A percentile compares a stretch with the other conserved stretches of the same genome.
phyloP scores from a whole-genome alignment of 257 asterid genomes.

The Nicotiana undulata region DNA sequence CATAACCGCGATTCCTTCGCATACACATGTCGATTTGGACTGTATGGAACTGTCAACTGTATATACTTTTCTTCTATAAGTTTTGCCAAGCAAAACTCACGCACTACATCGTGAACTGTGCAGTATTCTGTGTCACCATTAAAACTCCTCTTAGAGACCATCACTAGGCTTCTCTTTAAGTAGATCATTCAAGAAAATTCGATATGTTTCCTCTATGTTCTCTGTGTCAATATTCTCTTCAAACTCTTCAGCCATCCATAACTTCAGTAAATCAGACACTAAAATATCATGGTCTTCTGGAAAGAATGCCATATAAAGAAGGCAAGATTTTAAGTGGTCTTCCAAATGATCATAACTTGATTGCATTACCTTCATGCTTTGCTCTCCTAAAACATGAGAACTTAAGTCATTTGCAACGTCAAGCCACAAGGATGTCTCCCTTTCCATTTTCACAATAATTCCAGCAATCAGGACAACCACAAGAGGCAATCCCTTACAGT shows the following conservation, averaged over 20 bases:
- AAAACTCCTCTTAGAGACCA: neutral
- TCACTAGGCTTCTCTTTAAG: neutral
- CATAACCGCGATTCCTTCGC: neutral
- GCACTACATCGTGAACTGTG: neutral
- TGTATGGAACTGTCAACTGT: neutral
- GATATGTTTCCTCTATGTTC: neutral
- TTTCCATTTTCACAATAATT: too few species aligned
- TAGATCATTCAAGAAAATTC: neutral
- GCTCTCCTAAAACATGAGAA: neutral
- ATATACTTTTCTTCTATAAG: neutral
- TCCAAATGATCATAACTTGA: neutral
- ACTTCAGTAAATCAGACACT: neutral
- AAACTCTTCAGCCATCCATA: conserved; percentile 7
- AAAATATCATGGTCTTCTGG: neutral
- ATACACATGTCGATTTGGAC: neutral
- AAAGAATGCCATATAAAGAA: neutral
- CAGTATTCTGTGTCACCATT: neutral
- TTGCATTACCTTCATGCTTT: neutral
- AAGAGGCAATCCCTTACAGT: neutral
- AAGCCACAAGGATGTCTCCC: neutral
- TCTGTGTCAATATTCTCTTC: neutral
- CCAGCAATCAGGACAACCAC: neutral
- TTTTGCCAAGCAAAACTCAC: neutral
- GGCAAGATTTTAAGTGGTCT: neutral
- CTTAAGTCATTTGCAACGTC: neutral